Evolutionary conservation across 176 grass and related monocot species (phyloP), one percentile per base, ranked within the genome.

Genomic region (Ananas comosus): DNA sequence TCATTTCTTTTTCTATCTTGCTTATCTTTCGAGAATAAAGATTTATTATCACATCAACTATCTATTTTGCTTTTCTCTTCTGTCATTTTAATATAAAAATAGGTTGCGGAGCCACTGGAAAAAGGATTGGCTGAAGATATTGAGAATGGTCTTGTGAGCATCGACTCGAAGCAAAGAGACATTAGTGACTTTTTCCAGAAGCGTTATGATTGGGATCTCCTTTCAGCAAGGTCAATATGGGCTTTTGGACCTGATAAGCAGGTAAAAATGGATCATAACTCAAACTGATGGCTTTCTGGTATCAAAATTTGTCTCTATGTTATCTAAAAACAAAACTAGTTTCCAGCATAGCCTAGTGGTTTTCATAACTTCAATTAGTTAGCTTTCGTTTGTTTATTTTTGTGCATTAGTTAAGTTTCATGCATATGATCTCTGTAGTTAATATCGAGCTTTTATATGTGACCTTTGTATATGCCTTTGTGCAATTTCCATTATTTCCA

Each of bases 71-170:
- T 61, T 61, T 19, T n/a, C 21, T 16, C 10, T 72, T 85, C 48
- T 73, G 16, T 70, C 29, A 79, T 76, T 68, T 51, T 64, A 22
- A 77, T 22, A 42, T 67, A 54, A 73, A 74, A 67, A 29, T 76
- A 97, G 93, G 69, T 97, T 80, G 84, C 94, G 18, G 89, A 99
- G 72, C 94, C 89, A 68, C 71, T 99, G 48, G 94, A 99, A 72
- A 92, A 93, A 72, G 94, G 94, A 42, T 76, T 93, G 56, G 89
- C 94, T 70, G 94, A 90, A 79, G 94, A 99, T 90, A 99, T 93
- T 28, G 89, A 99, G 79, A 99, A 93, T 17, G 72, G 94, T n/a
- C 73, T 93, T 66, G 94, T 99, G 63, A 93, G 82, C 64, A 86
- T 99, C 69, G 94, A 99, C 70, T 89, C 86, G 13, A 92, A 87